Base-by-base conservation (phyloP, 2,329 filamentous ascomycete genomes). In the Hypocrella siamensis region DNA sequence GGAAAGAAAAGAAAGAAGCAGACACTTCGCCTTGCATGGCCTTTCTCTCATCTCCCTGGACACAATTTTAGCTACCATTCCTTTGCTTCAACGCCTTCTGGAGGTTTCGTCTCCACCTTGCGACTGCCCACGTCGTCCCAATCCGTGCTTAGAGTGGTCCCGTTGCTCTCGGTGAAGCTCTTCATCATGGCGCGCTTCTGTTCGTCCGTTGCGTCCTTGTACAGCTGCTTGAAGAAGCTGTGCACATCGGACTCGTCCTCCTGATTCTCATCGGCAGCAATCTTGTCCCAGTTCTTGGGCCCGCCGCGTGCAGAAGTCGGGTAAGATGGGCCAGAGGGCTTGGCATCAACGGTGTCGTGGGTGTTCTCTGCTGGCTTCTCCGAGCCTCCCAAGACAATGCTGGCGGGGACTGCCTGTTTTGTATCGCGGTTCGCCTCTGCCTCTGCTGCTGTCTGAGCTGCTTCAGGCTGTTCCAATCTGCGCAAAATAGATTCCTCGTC, bases 121-220 rank as follows among this genome's bases (percentile, higher is more conserved):
- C 71, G 73, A 39, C 65, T 69, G 31, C 72, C 70, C 15, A 94
- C 88, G 38, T 93, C 80, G 8, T 60, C 57, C 90, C 90, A 98
- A 51, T 88, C 84, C 0, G 90, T 98, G 54, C 84, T 94, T 31
- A 98, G 60, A 3, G 81, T 71, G 0, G 90, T 98, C 4, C 90
- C 90, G 43, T 92, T 90, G 54, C 86, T 94, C 63, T 98, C 88
- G 11, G 75, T 67, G 47, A 83, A 96, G 49, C 83, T 93, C 70
- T 98, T 98, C 74, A 92, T 83, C 90, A 98, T 98, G 7, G 90
- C 90, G 2, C 85, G 74, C 48, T 75, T 75, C 36, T 83, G 82
- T 44, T 98, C 88, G 0, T 77, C 72, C 30, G 79, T 75, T 0
- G 83, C 75, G 22, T 62, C 65, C 39, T 79, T 74, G 58, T 88